Percentiles rank a stretch among this genome's conserved stretches.
These are phyloP conservation scores for Quercus berberidifolia DNA, from an alignment of 306 rosid species.

Conservation along the genomic window DNA sequence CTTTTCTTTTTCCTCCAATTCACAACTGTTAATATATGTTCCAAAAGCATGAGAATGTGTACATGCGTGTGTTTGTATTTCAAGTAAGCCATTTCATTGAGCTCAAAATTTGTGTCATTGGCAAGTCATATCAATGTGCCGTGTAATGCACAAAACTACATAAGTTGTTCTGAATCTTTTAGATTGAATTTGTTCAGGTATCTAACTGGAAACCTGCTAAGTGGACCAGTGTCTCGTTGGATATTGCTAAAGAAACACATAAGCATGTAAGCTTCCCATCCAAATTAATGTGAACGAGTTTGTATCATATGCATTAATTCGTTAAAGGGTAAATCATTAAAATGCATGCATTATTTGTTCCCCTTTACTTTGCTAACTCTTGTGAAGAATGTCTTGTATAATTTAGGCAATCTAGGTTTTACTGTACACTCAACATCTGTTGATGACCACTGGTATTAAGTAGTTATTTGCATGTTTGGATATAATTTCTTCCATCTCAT, in stretches of 20 bases:
- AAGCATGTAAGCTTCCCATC: too few species aligned
- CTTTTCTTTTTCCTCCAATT: too few species aligned
- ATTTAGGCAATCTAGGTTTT: too few species aligned
- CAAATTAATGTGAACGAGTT: too few species aligned
- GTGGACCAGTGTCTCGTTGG: constrained; percentile 49
- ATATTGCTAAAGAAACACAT: neutral
- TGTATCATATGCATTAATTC: too few species aligned
- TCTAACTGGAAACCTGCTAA: constrained; percentile 55
- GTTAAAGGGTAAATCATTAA: too few species aligned
- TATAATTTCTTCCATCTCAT: neutral
- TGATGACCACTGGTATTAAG: too few species aligned
- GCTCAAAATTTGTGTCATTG: neutral
- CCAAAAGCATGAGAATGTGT: neutral
- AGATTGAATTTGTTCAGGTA: constrained; percentile 29
- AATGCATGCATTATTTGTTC: too few species aligned
- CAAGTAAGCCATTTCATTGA: neutral
- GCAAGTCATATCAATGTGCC: neutral
- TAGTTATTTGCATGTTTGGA: neutral
- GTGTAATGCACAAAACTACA: neutral
- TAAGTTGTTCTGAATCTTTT: neutral
- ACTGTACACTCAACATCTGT: too few species aligned
- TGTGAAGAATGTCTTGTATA: too few species aligned
- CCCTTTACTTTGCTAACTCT: too few species aligned
- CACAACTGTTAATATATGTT: too few species aligned
- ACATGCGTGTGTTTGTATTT: neutral